Evolutionary conservation across 1,139 yeast genomes (phyloP), one percentile per base, ranked within the genome.

Genomic region (Zygotorulaspora mrakii): DNA sequence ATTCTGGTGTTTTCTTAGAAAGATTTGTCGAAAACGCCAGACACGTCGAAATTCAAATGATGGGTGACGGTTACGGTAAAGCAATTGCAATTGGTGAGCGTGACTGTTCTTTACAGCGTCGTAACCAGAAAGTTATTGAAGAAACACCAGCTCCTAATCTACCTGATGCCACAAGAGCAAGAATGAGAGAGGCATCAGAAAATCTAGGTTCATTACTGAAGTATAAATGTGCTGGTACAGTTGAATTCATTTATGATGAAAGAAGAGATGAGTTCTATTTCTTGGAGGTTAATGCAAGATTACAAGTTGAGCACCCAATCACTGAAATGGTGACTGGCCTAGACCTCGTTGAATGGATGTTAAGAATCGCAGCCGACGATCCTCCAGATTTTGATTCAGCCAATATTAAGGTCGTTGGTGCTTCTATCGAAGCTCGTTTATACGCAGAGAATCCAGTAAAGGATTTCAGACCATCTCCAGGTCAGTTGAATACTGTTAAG

Each of bases 71-170:
- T 48, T 69, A 71, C 42, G 98, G 98, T 49, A 76, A 76, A 48
- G 96, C 96, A 6, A 79, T 88, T 60, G 94, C 97, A 2, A 65
- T 91, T 37, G 97, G 97, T 40, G 98, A 91, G 68, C 79, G 98
- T 69, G 98, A 91, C 66, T 91, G 98, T 66, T 89, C 97, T 16
- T 73, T 91, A 55, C 98, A 91, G 67, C 82, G 98, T 66, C 83
- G 97, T 69, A 88, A 89, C 67, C 98, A 91, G 66, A 91, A 91
- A 68, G 73, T 91, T 51, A 86, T 91, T 46, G 98, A 91, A 68
- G 97, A 91, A 66, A 89, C 97, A 1, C 98, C 98, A 8, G 97
- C 97, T 41, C 97, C 97, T 37, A 82, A 84, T 55, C 73, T 91
- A 50, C 94, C 96, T 6, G 87, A 79, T 45, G 64, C 74, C 4